Evolutionary conservation across 1,284 basidiomycete species (phyloP).

Genomic region (Boletus smithii): DNA sequence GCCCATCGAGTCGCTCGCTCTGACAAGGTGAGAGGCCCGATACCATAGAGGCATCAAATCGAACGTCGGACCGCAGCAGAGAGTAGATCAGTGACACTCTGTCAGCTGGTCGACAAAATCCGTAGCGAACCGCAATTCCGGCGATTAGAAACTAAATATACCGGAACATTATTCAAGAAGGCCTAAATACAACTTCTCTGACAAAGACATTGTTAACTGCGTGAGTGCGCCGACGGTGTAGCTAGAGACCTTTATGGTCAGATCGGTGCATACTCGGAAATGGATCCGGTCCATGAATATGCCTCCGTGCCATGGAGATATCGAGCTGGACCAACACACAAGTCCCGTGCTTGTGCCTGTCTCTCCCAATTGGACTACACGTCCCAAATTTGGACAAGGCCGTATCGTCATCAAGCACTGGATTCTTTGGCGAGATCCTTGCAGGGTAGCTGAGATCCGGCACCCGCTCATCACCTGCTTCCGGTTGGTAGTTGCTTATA

Average conservation of each 20-base stretch:
- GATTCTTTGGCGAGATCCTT: conserved; percentile 1
- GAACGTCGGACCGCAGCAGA: too few species aligned
- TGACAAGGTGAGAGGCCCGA: too few species aligned
- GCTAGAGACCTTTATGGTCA: background rate
- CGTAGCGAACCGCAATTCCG: background rate
- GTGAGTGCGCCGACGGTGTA: background rate
- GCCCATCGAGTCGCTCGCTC: too few species aligned
- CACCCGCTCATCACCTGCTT: background rate
- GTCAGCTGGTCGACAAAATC: background rate
- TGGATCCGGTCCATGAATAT: background rate
- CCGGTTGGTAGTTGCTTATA: conserved; percentile 16
- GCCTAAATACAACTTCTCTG: background rate
- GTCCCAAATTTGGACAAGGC: conserved; percentile 2
- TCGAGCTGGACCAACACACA: background rate
- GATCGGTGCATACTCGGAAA: background rate
- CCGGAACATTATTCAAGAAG: background rate
- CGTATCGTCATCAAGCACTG: background rate
- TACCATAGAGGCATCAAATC: too few species aligned
- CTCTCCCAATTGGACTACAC: background rate
- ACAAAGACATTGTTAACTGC: background rate
- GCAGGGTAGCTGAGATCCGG: conserved; percentile 13
- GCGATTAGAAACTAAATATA: background rate
- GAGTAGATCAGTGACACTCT: background rate
- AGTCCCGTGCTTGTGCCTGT: background rate
- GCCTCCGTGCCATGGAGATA: background rate